These are phyloP conservation scores for Plasmopara muralis DNA, from an alignment of 352 stramenopile species.

Conservation along the genomic window DNA sequence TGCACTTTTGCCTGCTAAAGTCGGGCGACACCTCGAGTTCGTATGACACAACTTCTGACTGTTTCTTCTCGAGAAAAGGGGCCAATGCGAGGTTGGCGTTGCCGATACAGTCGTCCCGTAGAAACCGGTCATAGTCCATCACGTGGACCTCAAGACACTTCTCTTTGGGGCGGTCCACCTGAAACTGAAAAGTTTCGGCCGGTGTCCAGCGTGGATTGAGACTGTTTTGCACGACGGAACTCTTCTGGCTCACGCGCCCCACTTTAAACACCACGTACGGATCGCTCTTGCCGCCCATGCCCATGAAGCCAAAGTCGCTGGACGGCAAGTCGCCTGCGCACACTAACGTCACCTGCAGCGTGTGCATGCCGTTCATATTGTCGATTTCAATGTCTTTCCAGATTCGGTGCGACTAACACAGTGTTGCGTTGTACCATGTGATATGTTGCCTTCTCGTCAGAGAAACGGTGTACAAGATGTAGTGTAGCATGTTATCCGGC, in stretches of 20 bases:
- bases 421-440: conserved; percentile 8
- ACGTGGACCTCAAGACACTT: conserved; percentile 48
- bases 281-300: conserved; percentile 68
- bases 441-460: conserved; percentile 23
- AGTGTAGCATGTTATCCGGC: background rate
- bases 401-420: conserved; percentile 22
- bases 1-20: conserved; percentile 56
- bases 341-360: conserved; percentile 51
- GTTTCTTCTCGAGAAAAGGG: conserved; percentile 43
- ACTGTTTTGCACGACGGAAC: conserved; percentile 34
- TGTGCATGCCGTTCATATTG: conserved; percentile 38
- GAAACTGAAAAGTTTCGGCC: conserved; percentile 57
- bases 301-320: conserved; percentile 62
- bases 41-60: conserved; percentile 46
- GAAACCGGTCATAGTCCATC: conserved; percentile 59
- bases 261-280: conserved; percentile 66
- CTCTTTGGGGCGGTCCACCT: conserved; percentile 54
- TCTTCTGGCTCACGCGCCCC: conserved; percentile 41
- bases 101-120: conserved; percentile 55
- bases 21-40: conserved; percentile 44
- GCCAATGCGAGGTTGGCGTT: conserved; percentile 40
- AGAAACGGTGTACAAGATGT: conserved; percentile 2
- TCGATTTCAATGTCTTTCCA: conserved; percentile 8
- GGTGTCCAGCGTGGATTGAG: conserved; percentile 55
- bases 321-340: conserved; percentile 41